Conservation (phyloP, 1,284 basidiomycete genomes). For the Tilletia setariae region DNA sequence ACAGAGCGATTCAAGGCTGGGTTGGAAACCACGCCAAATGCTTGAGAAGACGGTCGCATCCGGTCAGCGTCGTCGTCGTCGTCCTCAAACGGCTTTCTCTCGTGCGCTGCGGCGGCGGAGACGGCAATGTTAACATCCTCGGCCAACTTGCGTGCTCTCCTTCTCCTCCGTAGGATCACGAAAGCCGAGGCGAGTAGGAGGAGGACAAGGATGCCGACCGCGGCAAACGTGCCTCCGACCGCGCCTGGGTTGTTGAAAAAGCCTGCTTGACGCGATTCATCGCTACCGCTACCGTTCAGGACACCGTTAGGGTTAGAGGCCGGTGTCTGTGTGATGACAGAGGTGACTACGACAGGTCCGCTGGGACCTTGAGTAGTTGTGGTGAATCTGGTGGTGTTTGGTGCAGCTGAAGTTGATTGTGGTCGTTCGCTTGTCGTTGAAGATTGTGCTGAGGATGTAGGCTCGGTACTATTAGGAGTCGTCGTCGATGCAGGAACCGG, state of each 20-base stretch:
- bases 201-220: slow-evolving; percentile 46
- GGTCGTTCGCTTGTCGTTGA: neutral
- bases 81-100: slow-evolving; percentile 51
- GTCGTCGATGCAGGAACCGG: neutral
- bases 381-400: neutral
- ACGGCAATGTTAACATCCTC: slow-evolving; percentile 53
- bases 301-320: slow-evolving; percentile 8
- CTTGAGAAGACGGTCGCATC: slow-evolving; percentile 4
- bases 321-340: neutral
- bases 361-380: neutral
- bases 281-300: neutral
- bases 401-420: neutral
- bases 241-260: slow-evolving; percentile 51
- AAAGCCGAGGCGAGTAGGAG: slow-evolving; percentile 37
- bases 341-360: slow-evolving; percentile 7
- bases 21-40: neutral
- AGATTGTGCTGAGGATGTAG: neutral
- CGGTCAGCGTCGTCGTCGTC: slow-evolving; percentile 33
- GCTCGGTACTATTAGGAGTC: neutral
- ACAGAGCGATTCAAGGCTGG: neutral
- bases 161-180: slow-evolving; percentile 44
- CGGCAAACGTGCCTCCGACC: slow-evolving; percentile 52
- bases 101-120: slow-evolving; percentile 50
- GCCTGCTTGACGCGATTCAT: slow-evolving; percentile 1
- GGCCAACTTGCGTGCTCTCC: slow-evolving; percentile 50